These are phyloP conservation scores for Diutina neorugosa DNA, from an alignment of 1,139 yeast genomes.

Conservation along the genomic window DNA sequence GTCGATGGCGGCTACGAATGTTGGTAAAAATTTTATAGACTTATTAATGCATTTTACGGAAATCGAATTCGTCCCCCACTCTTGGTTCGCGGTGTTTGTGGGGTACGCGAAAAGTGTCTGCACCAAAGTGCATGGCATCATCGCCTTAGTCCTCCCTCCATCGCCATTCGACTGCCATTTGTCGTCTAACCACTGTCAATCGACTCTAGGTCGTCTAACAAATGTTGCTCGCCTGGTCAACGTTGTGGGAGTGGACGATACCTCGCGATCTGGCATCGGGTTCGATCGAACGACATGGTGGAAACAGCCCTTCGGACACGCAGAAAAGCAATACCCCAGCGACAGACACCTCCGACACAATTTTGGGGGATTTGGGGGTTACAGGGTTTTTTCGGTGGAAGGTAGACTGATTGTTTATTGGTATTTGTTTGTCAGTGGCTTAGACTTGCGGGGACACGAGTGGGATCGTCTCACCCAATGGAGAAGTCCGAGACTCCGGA, in stretches of 20 bases:
- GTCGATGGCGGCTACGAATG: constrained; percentile 75
- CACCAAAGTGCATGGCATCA: background rate
- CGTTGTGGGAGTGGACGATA: background rate
- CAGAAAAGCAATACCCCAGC: background rate
- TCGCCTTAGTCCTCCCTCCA: background rate
- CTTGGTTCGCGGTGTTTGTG: background rate
- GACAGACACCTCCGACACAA: background rate
- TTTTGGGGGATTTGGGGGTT: background rate
- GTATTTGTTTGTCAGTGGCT: too few species aligned
- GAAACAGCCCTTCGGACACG: background rate
- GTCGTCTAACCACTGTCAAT: background rate
- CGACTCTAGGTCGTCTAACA: background rate
- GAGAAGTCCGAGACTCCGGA: background rate
- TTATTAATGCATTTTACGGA: background rate
- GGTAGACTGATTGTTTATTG: too few species aligned
- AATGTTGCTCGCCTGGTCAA: background rate
- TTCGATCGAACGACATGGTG: background rate
- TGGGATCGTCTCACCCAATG: too few species aligned
- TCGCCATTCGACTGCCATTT: background rate
- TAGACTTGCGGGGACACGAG: too few species aligned
- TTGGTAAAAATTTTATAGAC: background rate
- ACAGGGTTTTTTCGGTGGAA: too few species aligned
- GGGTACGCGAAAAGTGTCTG: background rate
- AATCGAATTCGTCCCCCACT: background rate
- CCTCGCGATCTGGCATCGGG: background rate